phyloP scores from a whole-genome alignment of 306 rosid species.

The Cucurbita argyrosperma region DNA sequence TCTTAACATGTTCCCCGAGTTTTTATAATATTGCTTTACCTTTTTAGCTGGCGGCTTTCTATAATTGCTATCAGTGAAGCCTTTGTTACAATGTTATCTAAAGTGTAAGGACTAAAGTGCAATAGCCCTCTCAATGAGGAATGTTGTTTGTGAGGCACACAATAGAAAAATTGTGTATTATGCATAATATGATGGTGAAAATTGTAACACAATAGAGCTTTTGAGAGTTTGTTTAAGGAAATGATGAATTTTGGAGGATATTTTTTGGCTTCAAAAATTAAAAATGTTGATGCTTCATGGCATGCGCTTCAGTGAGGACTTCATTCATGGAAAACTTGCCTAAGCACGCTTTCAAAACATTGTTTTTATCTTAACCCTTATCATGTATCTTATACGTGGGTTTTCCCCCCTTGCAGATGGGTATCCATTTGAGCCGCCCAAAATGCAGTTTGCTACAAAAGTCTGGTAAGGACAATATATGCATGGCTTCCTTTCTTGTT shows the following conservation, averaged over 20 bases:
- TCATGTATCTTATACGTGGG: not conserved
- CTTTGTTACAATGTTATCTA: not conserved
- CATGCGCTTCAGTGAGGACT: not conserved
- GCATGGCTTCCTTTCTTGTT: not conserved
- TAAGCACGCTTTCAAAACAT: not conserved
- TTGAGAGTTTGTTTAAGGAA: not conserved
- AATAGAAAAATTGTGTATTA: not conserved
- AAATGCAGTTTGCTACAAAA: slow-evolving; percentile 86
- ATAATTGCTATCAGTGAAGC: not conserved
- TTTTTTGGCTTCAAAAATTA: not conserved
- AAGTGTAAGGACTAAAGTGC: not conserved
- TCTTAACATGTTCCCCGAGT: not conserved
- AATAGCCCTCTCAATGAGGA: not conserved
- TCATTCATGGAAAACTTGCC: not conserved
- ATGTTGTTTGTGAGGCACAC: not conserved
- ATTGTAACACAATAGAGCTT: not conserved
- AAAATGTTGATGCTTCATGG: not conserved
- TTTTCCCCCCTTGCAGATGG: slow-evolving; percentile 49
- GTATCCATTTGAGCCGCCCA: slow-evolving; percentile 95
- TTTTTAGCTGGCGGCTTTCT: not conserved
- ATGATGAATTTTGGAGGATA: not conserved
- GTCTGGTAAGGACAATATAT: slow-evolving; percentile 47
- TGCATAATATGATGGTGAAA: not conserved
- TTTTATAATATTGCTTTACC: not conserved
- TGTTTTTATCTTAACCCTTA: not conserved